Base-by-base conservation (phyloP, 805 yeast species). In the Teunomyces tritomae region DNA sequence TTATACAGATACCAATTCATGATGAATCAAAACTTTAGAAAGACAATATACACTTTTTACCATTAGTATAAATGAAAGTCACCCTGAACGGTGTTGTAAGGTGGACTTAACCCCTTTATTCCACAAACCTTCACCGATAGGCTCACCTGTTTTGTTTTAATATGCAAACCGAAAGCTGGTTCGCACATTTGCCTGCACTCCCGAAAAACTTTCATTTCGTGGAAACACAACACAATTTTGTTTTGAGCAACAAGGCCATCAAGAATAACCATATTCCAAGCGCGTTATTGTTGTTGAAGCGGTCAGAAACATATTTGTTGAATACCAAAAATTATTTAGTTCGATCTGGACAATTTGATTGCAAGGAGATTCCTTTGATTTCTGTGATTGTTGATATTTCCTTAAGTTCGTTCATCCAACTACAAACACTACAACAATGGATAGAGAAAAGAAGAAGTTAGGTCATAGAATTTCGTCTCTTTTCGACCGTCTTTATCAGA, bases 401-500 rank as follows among this genome's bases (percentile, higher is more conserved):
- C 34, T 32, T 32, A 32, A 13, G 17, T 32, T 32, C 17, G 34
- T 32, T 32, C 34, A 32, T 32, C 34, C 14, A 20, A 13, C 34
- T 7, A 8, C 8, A 11, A 14, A 13, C 34, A n/a, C 14, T 16
- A 32, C 27, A 20, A 37, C 29, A 9, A 37, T 37, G 40, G 40
- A 37, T 37, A 37, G 40, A 48, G 76, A 72, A 43, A 56, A 63
- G 48, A 72, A 67, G 50, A 72, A 70, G 59, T 61, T 73, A 37
- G 59, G 63, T 45, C 58, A 60, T 42, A 60, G 68, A 45, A 61
- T 72, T 41, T 60, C 53, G 34, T 54, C 56, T 26, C 57, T 68
- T 28, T 69, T 65, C 50, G 79, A 75, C 40, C 68, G 67, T 40
- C 58, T 78, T 26, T 70, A 70, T 49, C 57, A 59, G 50, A 59